phyloP scores from a whole-genome alignment of 306 rosid genomes.

The Ochetophila trinervis region DNA sequence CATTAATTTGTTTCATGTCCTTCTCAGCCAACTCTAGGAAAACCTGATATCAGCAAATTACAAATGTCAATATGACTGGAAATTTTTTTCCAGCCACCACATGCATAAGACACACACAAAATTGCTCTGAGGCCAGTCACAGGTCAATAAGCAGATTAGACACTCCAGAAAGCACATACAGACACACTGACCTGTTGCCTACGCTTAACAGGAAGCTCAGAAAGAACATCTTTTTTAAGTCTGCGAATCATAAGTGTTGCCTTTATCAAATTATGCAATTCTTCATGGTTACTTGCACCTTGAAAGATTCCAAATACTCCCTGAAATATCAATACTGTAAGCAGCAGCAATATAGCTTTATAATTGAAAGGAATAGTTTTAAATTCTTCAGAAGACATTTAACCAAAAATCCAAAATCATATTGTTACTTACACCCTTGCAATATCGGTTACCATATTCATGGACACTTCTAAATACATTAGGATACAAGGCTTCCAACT shows the following conservation, averaged over 20 bases:
- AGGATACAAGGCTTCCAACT: constrained; percentile 98
- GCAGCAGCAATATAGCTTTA: constrained; percentile 11
- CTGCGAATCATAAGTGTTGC: constrained; percentile 91
- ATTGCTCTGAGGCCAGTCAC: constrained; percentile 6
- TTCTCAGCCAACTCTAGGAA: constrained; percentile 84
- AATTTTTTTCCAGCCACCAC: background rate
- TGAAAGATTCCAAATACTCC: constrained; percentile 83
- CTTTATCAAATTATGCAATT: constrained; percentile 92
- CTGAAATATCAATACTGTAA: constrained; percentile 39
- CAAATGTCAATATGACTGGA: constrained; percentile 13
- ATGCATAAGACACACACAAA: background rate
- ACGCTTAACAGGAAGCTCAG: constrained; percentile 89
- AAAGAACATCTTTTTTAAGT: constrained; percentile 90
- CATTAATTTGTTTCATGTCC: constrained; percentile 82
- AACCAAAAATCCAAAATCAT: constrained; percentile 17
- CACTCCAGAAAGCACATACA: background rate
- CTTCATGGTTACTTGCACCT: constrained; percentile 98
- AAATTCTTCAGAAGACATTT: background rate
- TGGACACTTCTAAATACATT: constrained; percentile 79
- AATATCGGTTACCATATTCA: constrained; percentile 87
- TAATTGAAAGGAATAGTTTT: constrained; percentile 6
- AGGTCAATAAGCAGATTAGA: constrained; percentile 1
- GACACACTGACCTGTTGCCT: constrained; percentile 71
- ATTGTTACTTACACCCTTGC: constrained; percentile 89
- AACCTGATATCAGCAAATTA: constrained; percentile 48